phyloP scores from a whole-genome alignment of 352 stramenopile species.

The Pythium sp. region DNA sequence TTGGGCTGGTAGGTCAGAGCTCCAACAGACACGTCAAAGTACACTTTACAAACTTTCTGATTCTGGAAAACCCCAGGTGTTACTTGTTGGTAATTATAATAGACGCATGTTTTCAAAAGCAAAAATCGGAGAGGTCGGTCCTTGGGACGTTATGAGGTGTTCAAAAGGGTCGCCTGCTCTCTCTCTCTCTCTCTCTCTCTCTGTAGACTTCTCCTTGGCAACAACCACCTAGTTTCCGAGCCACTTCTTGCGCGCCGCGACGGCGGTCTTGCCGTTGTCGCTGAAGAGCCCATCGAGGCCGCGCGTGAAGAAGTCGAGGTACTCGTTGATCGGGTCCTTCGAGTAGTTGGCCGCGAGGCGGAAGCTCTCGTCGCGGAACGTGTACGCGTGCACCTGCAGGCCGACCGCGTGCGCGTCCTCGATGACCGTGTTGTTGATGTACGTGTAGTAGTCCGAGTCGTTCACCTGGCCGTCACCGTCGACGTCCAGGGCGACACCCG shows the following conservation, averaged over 20 bases:
- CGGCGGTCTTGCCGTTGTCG: constrained; percentile 55
- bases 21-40: too few species aligned
- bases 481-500: constrained; percentile 44
- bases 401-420: constrained; percentile 50
- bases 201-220: neutral
- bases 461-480: constrained; percentile 62
- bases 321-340: constrained; percentile 55
- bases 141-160: too few species aligned
- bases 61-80: neutral
- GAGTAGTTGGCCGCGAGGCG: constrained; percentile 64
- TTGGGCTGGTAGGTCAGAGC: too few species aligned
- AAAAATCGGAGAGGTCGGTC: neutral
- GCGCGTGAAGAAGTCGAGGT: constrained; percentile 61
- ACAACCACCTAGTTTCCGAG: constrained; percentile 16
- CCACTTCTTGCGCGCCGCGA: constrained; percentile 40
- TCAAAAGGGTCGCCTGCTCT: too few species aligned
- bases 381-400: constrained; percentile 59
- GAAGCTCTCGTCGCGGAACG: constrained; percentile 69
- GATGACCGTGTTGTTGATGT: constrained; percentile 40
- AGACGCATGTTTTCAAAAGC: neutral
- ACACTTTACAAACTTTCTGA: neutral
- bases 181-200: neutral
- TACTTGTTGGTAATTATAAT: neutral
- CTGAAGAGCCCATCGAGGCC: constrained; percentile 64
- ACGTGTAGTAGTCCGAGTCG: constrained; percentile 60